Evolutionary conservation across 768 basidiomycete species (phyloP).

Genomic region (Multifurca ochricompacta): DNA sequence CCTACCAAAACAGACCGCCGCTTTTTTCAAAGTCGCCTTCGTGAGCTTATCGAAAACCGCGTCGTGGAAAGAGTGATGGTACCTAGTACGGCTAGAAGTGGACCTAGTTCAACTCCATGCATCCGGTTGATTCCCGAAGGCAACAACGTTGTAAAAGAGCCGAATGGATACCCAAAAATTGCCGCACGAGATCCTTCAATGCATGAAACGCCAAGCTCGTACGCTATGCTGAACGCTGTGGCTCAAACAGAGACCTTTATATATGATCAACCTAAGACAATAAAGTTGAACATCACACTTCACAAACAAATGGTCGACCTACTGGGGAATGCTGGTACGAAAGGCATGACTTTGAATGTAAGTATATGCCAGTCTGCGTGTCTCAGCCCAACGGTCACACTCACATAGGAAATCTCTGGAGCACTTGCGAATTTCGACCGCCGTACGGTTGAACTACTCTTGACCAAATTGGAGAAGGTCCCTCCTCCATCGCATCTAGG

Average conservation of each 20-base stretch:
- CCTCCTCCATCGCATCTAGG: slow-evolving; percentile 63
- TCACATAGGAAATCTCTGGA: slow-evolving; percentile 49
- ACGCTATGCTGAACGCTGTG: not conserved
- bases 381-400: not conserved
- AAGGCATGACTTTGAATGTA: slow-evolving; percentile 70
- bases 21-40: slow-evolving; percentile 69
- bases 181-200: not conserved
- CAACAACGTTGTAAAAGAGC: slow-evolving; percentile 21
- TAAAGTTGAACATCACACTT: slow-evolving; percentile 58
- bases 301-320: slow-evolving; percentile 76
- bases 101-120: slow-evolving; percentile 46
- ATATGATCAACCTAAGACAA: slow-evolving; percentile 19
- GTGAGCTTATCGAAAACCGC: slow-evolving; percentile 64
- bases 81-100: slow-evolving; percentile 45
- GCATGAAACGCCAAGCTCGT: slow-evolving; percentile 29
- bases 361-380: slow-evolving; percentile 12
- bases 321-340: slow-evolving; percentile 56
- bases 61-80: slow-evolving; percentile 70
- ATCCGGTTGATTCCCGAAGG: slow-evolving; percentile 54
- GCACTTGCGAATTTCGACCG: slow-evolving; percentile 66
- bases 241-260: not conserved
- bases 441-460: slow-evolving; percentile 76
- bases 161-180: slow-evolving; percentile 14
- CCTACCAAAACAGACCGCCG: slow-evolving; percentile 74
- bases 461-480: slow-evolving; percentile 57